Evolutionary conservation across 805 yeast species (phyloP).

Genomic region (Cyberlindnera japonica): DNA sequence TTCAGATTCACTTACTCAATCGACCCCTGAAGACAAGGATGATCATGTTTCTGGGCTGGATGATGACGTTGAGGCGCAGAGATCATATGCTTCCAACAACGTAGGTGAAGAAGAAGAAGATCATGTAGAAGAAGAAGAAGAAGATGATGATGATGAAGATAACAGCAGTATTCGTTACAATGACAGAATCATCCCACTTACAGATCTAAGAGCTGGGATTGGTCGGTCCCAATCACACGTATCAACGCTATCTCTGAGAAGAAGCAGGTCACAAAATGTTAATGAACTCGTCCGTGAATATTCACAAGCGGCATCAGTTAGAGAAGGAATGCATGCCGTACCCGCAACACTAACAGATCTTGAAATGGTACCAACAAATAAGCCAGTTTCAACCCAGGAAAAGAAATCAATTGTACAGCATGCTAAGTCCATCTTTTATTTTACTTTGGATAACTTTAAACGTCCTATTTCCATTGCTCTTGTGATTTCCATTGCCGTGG

Average conservation of each 20-base stretch:
- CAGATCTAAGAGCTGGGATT: background rate
- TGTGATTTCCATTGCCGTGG: constrained; percentile 56
- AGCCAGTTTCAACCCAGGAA: background rate
- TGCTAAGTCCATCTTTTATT: background rate
- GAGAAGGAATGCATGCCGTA: constrained; percentile 15
- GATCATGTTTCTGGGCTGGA: constrained; percentile 2
- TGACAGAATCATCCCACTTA: constrained; percentile 9
- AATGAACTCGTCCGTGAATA: constrained; percentile 48
- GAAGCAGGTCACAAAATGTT: constrained; percentile 32
- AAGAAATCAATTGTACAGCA: background rate
- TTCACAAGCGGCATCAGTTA: constrained; percentile 25
- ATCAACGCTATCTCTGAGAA: constrained; percentile 14
- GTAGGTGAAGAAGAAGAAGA: constrained; percentile 3
- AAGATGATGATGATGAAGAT: too few relatives aligned
- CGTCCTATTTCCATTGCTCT: constrained; percentile 76
- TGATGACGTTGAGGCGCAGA: background rate
- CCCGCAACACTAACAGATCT: constrained; percentile 24
- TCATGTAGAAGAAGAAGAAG: constrained; percentile 1
- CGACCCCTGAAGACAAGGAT: background rate
- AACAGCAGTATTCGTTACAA: background rate
- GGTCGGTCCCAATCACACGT: constrained; percentile 15
- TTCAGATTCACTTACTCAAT: background rate
- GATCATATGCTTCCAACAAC: constrained; percentile 1
- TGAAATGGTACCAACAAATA: constrained; percentile 7
- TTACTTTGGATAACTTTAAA: constrained; percentile 46